These are phyloP conservation scores for Iberis amara DNA, from an alignment of 441 rosid species.

Conservation along the genomic window DNA sequence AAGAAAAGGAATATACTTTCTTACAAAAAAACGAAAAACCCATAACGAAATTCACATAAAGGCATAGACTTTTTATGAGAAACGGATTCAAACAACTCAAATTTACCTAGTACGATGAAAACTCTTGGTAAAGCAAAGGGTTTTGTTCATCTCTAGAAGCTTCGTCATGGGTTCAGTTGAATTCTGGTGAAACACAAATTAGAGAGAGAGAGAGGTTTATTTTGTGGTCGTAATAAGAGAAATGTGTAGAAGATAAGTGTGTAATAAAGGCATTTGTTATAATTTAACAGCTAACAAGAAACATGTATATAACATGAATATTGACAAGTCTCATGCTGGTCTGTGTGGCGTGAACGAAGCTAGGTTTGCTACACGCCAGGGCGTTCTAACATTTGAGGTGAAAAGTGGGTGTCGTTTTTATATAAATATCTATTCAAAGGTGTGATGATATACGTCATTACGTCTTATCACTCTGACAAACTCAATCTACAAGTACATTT, in stretches of 20 bases:
- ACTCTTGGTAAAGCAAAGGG: conserved; percentile 15
- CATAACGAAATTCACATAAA: conserved; percentile 10
- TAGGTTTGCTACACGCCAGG: too few relatives aligned
- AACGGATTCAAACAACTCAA: conserved; percentile 7
- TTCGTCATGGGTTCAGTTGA: conserved; percentile 20
- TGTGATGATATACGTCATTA: too few relatives aligned
- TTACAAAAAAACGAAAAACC: conserved; percentile 15
- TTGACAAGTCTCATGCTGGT: conserved; percentile 16
- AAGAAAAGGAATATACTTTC: too few relatives aligned
- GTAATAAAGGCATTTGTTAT: conserved; percentile 18
- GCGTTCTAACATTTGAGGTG: too few relatives aligned
- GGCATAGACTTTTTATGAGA: conserved; percentile 1
- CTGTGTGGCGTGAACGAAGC: background rate
- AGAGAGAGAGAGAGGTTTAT: background rate
- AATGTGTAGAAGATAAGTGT: conserved; percentile 16
- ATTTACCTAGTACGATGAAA: conserved; percentile 24
- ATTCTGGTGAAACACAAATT: background rate
- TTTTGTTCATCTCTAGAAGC: conserved; percentile 17
- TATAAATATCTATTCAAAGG: too few relatives aligned
- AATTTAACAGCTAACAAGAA: conserved; percentile 13
- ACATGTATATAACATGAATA: conserved; percentile 13
- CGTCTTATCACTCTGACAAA: too few relatives aligned
- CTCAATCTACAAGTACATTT: too few relatives aligned
- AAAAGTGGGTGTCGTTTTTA: too few relatives aligned
- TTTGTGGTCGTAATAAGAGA: conserved; percentile 22